Percentiles rank a stretch among this genome's conserved stretches.
These are phyloP conservation scores for Argentina anserina DNA, from an alignment of 306 rosid species.

Conservation along the genomic window DNA sequence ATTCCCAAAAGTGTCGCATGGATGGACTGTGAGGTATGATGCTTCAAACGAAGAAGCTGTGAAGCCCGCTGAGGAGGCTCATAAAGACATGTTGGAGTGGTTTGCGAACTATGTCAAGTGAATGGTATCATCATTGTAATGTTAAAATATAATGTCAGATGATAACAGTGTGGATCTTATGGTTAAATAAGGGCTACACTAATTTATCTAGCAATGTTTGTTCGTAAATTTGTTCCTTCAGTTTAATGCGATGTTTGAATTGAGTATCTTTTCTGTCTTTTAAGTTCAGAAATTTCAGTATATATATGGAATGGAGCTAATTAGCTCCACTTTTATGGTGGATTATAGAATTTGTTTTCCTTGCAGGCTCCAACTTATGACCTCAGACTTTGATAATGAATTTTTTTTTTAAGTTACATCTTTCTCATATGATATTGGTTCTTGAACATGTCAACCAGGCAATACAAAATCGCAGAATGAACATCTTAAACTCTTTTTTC, in stretches of 20 bases:
- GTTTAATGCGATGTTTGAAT: neutral
- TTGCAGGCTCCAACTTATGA: neutral
- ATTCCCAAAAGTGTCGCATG: constrained; percentile 56
- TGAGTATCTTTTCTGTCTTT: neutral
- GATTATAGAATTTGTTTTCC: neutral
- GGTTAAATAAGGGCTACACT: neutral
- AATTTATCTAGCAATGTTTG: too few species aligned
- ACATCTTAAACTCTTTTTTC: neutral
- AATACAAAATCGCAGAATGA: neutral
- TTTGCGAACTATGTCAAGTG: constrained; percentile 43
- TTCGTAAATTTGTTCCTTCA: neutral
- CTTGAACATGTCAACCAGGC: neutral
- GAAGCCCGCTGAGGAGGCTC: constrained; percentile 65
- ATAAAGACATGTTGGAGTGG: constrained; percentile 60
- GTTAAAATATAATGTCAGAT: neutral
- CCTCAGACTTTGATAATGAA: too few species aligned
- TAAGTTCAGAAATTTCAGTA: neutral
- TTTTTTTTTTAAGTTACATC: too few species aligned
- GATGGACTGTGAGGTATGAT: constrained; percentile 55
- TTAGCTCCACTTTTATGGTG: neutral
- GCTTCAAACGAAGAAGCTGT: constrained; percentile 43
- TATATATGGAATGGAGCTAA: neutral
- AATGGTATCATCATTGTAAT: constrained; percentile 1
- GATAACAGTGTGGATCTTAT: neutral
- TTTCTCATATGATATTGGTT: neutral